phyloP scores from a whole-genome alignment of 2,329 filamentous ascomycete species.

The Ophiostoma australiae region DNA sequence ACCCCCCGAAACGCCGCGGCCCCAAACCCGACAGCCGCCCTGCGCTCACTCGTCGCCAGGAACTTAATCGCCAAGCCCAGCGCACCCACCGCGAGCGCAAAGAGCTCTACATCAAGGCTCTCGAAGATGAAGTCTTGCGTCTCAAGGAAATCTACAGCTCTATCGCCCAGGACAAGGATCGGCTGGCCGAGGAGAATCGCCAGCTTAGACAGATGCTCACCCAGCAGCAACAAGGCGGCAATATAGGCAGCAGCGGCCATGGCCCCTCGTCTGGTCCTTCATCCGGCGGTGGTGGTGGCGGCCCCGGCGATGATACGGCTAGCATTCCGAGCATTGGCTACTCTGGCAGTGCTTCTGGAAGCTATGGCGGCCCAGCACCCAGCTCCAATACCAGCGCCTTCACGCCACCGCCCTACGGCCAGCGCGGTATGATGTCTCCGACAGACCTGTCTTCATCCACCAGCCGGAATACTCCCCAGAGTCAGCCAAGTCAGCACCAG shows the following conservation, averaged over 20 bases:
- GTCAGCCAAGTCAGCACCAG: constrained; percentile 15
- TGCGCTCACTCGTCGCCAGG: constrained; percentile 83
- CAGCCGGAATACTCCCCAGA: not conserved
- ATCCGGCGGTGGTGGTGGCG: constrained; percentile 24
- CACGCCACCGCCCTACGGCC: constrained; percentile 42
- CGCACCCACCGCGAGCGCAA: constrained; percentile 97
- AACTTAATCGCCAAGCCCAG: constrained; percentile 86
- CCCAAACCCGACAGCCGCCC: constrained; percentile 97
- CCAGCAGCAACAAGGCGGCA: constrained; percentile 47
- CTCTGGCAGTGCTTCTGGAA: constrained; percentile 57
- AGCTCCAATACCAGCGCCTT: constrained; percentile 40
- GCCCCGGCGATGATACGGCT: constrained; percentile 40
- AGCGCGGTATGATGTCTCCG: constrained; percentile 24
- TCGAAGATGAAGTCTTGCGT: constrained; percentile 85
- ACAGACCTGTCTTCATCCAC: not conserved
- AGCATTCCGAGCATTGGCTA: constrained; percentile 47
- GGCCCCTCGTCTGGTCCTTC: constrained; percentile 22
- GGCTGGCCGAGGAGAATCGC: constrained; percentile 71
- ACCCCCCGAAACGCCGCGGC: constrained; percentile 80
- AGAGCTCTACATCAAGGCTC: constrained; percentile 88
- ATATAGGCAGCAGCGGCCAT: constrained; percentile 27
- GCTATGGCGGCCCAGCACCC: constrained; percentile 49
- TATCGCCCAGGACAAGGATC: constrained; percentile 69
- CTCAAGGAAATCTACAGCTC: constrained; percentile 80
- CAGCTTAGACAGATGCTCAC: constrained; percentile 57